phyloP scores from a whole-genome alignment of 2,329 filamentous ascomycete species.

The Amauroascus niger region DNA sequence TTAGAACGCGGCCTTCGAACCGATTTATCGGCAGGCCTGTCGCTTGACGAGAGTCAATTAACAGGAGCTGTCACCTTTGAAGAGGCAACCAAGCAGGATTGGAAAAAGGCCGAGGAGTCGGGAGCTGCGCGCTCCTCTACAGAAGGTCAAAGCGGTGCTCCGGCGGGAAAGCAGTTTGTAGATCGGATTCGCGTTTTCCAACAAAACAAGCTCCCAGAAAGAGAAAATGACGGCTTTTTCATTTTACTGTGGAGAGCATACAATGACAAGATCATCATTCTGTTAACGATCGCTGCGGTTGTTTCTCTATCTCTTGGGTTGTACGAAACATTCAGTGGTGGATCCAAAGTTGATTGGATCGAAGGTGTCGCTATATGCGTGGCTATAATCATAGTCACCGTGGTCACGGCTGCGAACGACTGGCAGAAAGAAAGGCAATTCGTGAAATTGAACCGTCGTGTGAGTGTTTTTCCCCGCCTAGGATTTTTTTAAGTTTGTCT shows the following conservation, averaged over 20 bases:
- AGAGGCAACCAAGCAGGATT: constrained; percentile 45
- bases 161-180: constrained; percentile 31
- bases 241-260: constrained; percentile 58
- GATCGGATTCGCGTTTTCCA: constrained; percentile 54
- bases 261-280: constrained; percentile 63
- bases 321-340: constrained; percentile 52
- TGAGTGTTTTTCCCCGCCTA: constrained; percentile 17
- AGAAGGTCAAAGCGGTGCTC: not conserved
- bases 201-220: constrained; percentile 53
- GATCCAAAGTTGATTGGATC: constrained; percentile 51
- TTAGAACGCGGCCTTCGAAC: constrained; percentile 69
- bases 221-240: constrained; percentile 53
- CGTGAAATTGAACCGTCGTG: constrained; percentile 48
- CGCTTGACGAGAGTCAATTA: constrained; percentile 60
- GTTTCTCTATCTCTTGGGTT: constrained; percentile 60
- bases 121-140: constrained; percentile 6
- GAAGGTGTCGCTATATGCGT: constrained; percentile 59
- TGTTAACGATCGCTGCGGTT: constrained; percentile 58
- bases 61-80: constrained; percentile 61
- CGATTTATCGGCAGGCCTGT: constrained; percentile 63
- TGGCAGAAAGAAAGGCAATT: constrained; percentile 61
- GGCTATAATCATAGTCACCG: constrained; percentile 54
- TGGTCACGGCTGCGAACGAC: constrained; percentile 55
- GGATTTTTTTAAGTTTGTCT: not conserved
- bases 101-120: constrained; percentile 16